A percentile compares a stretch with the other conserved stretches of the same genome.
These are phyloP conservation scores for Leccinellum luteum DNA, from an alignment of 768 basidiomycete species.

Conservation along the genomic window DNA sequence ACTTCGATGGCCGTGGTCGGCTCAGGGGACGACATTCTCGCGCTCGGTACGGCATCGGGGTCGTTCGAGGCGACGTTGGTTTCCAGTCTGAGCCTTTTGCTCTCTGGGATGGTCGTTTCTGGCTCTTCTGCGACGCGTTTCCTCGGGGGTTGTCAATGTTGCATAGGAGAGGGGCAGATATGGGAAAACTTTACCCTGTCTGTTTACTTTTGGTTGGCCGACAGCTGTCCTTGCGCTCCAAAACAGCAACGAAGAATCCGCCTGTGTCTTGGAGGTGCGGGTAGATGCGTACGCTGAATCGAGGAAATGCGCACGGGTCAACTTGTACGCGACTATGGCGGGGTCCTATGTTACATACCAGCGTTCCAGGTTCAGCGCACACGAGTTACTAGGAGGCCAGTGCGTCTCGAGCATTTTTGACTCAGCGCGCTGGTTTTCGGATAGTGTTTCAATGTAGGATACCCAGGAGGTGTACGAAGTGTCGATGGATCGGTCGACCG, in stretches of 20 bases:
- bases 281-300: constrained; percentile 76
- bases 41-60: constrained; percentile 1
- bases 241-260: constrained; percentile 94
- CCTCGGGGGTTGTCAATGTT: constrained; percentile 17
- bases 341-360: constrained; percentile 50
- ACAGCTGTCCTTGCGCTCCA: constrained; percentile 48
- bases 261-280: constrained; percentile 97
- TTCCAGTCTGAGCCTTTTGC: constrained; percentile 50
- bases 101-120: constrained; percentile 38
- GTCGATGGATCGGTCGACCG: constrained; percentile 51
- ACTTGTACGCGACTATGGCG: background rate
- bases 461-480: constrained; percentile 59
- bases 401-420: constrained; percentile 68
- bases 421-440: constrained; percentile 46
- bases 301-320: constrained; percentile 1
- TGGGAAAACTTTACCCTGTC: constrained; percentile 10
- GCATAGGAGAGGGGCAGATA: background rate
- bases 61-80: constrained; percentile 15
- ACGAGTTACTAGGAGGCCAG: constrained; percentile 75
- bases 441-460: constrained; percentile 51
- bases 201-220: constrained; percentile 5
- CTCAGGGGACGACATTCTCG: constrained; percentile 6
- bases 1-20: constrained; percentile 1
- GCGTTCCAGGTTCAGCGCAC: constrained; percentile 59
- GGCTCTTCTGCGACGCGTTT: constrained; percentile 52